A percentile compares a stretch with the other conserved stretches of the same genome.
Evolutionary conservation across 805 yeast genomes (phyloP).

Genomic region (Wickerhamiella lipophila): DNA sequence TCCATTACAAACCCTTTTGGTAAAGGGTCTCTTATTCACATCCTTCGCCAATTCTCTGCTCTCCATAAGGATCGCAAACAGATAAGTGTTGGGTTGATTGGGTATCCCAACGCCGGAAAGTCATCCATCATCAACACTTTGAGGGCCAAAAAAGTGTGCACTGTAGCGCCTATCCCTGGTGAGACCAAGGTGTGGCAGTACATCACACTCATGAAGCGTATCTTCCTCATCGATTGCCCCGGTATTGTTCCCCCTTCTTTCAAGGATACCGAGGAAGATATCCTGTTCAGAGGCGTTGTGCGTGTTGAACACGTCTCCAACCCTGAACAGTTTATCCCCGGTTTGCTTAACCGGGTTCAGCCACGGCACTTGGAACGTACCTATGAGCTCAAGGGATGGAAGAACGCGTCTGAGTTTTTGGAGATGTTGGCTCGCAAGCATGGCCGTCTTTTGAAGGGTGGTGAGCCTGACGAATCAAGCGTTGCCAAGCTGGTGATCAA

Average conservation of each 20-base stretch:
- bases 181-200: conserved; percentile 99
- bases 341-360: conserved; percentile 71
- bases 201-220: conserved; percentile 90
- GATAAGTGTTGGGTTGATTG: conserved; percentile 92
- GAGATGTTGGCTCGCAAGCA: conserved; percentile 85
- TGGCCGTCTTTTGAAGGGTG: conserved; percentile 89
- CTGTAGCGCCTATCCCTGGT: conserved; percentile 97
- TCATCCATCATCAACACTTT: conserved; percentile 90
- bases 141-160: conserved; percentile 89
- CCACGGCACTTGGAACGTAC: conserved; percentile 87
- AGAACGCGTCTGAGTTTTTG: conserved; percentile 57
- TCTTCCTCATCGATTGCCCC: conserved; percentile 93
- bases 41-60: conserved; percentile 82
- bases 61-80: conserved; percentile 89
- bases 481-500: conserved; percentile 81
- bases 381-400: conserved; percentile 89
- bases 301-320: conserved; percentile 94
- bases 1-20: conserved; percentile 96
- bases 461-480: conserved; percentile 93
- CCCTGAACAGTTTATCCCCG: conserved; percentile 93
- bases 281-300: conserved; percentile 90
- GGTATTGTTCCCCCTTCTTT: conserved; percentile 96
- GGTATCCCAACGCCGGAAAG: conserved; percentile 97
- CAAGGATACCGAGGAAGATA: conserved; percentile 82
- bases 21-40: conserved; percentile 88